A percentile compares a stretch with the other conserved stretches of the same genome.
Evolutionary conservation across 495 filamentous ascomycete genomes (phyloP).

Genomic region (Parmelia sp.): DNA sequence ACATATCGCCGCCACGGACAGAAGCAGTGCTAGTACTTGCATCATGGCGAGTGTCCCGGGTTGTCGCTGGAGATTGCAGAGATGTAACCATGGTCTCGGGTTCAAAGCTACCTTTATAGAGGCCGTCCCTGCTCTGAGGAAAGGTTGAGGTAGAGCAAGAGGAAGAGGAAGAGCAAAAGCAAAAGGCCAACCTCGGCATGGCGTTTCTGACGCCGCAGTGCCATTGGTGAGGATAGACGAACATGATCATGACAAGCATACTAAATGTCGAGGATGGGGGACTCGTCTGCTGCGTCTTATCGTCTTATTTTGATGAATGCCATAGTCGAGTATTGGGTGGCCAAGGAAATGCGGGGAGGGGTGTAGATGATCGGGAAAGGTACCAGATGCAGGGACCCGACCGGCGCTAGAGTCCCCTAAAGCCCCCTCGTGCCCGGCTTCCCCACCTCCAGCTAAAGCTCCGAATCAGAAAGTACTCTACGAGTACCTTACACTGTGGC

Average conservation of each 20-base stretch:
- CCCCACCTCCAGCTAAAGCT: neutral
- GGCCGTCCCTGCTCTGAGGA: neutral
- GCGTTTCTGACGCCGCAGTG: too few species aligned
- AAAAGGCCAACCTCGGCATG: slow-evolving; percentile 5
- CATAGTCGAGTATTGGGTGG: too few species aligned
- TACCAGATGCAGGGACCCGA: slow-evolving; percentile 6
- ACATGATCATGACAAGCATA: too few species aligned
- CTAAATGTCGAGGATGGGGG: too few species aligned
- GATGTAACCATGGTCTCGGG: neutral
- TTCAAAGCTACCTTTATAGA: neutral
- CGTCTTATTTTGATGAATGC: too few species aligned
- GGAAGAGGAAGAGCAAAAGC: neutral
- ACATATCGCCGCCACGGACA: neutral
- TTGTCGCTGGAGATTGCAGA: neutral
- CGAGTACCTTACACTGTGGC: too few species aligned
- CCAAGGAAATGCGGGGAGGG: too few species aligned
- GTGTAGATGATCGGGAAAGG: too few species aligned
- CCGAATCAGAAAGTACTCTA: too few species aligned
- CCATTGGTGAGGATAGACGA: neutral
- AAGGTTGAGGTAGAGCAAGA: too few species aligned
- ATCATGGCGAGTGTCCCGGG: neutral
- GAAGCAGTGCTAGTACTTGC: neutral
- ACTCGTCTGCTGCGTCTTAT: too few species aligned
- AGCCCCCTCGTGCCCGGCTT: neutral
- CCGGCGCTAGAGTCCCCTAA: neutral